These are phyloP conservation scores for Lecanicillium sp. DNA, from an alignment of 2,329 filamentous ascomycete species.

Conservation along the genomic window DNA sequence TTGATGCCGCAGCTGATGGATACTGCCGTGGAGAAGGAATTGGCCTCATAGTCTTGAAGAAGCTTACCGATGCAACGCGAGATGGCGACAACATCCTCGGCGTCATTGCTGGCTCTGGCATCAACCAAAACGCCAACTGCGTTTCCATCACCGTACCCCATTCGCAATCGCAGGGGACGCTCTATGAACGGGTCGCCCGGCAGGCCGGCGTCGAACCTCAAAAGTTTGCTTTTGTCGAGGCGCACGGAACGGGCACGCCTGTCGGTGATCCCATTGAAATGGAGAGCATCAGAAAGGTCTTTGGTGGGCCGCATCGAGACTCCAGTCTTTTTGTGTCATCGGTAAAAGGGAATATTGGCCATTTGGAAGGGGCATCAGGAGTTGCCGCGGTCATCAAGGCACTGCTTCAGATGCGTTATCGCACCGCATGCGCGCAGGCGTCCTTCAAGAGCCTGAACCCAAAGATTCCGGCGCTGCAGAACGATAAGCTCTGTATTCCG, in stretches of 20 bases:
- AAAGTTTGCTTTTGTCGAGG: constrained; percentile 33
- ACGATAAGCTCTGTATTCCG: constrained; percentile 19
- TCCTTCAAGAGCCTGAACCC: constrained; percentile 26
- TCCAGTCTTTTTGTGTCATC: constrained; percentile 15
- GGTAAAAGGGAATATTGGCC: constrained; percentile 24
- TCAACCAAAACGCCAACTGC: constrained; percentile 37
- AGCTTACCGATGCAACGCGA: constrained; percentile 36
- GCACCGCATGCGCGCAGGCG: constrained; percentile 27
- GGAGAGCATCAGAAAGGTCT: constrained; percentile 13
- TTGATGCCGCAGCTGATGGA: constrained; percentile 37
- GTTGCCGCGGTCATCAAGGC: constrained; percentile 43
- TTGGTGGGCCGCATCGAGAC: neutral
- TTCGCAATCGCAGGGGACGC: constrained; percentile 5
- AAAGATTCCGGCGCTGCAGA: constrained; percentile 14
- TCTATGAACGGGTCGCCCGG: constrained; percentile 28
- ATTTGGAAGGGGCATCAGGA: constrained; percentile 29
- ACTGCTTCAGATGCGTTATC: constrained; percentile 29
- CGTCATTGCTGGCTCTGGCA: constrained; percentile 31
- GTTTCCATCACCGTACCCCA: constrained; percentile 37
- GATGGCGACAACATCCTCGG: constrained; percentile 41
- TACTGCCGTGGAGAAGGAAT: constrained; percentile 48
- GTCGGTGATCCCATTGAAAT: constrained; percentile 46
- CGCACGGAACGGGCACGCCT: constrained; percentile 47
- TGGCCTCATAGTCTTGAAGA: constrained; percentile 41
- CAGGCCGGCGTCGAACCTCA: constrained; percentile 27